These are phyloP conservation scores for Pythium pectinolyticum DNA, from an alignment of 352 stramenopile genomes.

Conservation along the genomic window DNA sequence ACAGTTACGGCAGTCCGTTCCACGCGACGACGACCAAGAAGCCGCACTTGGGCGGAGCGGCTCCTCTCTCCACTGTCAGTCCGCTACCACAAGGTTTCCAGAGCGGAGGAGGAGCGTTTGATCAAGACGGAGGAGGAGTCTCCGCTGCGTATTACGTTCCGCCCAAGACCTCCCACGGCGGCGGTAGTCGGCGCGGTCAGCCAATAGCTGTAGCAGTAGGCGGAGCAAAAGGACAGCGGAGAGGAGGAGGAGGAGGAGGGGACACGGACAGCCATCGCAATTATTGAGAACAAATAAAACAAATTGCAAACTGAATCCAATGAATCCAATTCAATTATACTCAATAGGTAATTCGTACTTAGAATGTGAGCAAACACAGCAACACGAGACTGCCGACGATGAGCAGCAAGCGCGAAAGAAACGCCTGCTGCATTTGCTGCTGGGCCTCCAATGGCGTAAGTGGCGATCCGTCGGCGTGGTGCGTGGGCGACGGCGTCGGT, in stretches of 20 bases:
- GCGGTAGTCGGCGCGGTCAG: not conserved
- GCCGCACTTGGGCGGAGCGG: not conserved
- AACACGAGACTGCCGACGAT: slow-evolving; percentile 73
- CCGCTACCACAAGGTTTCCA: slow-evolving; percentile 20
- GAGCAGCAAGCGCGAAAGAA: slow-evolving; percentile 71
- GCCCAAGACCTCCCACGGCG: slow-evolving; percentile 31
- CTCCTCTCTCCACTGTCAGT: not conserved
- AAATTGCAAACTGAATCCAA: not conserved
- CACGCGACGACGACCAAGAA: slow-evolving; percentile 6
- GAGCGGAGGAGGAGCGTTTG: not conserved
- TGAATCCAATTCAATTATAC: not conserved
- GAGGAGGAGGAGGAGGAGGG: slow-evolving; percentile 13
- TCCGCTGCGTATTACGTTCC: slow-evolving; percentile 18
- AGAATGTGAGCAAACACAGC: slow-evolving; percentile 72
- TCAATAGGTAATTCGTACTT: no score
- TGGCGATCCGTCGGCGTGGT: slow-evolving; percentile 45
- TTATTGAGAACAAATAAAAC: slow-evolving; percentile 16
- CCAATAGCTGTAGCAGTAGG: not conserved
- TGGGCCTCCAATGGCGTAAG: slow-evolving; percentile 49
- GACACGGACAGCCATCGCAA: slow-evolving; percentile 26
- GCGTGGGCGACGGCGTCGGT: slow-evolving; percentile 36
- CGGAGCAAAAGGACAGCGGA: slow-evolving; percentile 24
- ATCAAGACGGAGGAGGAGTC: not conserved
- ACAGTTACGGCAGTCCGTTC: slow-evolving; percentile 16
- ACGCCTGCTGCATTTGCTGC: slow-evolving; percentile 72